These are phyloP conservation scores for Kodamaea ohmeri DNA, from an alignment of 1,139 yeast species.

Conservation along the genomic window DNA sequence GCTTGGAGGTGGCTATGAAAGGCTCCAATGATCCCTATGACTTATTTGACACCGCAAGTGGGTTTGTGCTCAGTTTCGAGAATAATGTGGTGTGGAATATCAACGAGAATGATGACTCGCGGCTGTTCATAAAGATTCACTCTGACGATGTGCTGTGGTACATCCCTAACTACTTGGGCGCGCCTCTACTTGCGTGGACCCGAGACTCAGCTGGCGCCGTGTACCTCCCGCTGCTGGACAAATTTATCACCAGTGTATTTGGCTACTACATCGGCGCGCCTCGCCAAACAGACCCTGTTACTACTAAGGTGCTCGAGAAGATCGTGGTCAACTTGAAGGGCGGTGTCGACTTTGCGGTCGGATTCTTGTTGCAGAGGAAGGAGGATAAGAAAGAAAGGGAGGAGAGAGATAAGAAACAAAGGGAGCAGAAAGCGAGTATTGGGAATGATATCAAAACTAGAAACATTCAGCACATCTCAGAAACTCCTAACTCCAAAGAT, in stretches of 20 bases:
- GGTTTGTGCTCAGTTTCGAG: conserved; percentile 40
- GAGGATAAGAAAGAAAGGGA: conserved; percentile 11
- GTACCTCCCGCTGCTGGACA: conserved; percentile 43
- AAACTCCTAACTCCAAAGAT: too few relatives aligned
- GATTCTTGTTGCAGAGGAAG: conserved; percentile 56
- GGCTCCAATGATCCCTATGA: conserved; percentile 48
- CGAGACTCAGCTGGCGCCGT: conserved; percentile 44
- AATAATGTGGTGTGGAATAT: conserved; percentile 41
- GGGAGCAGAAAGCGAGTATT: not conserved
- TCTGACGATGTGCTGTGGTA: conserved; percentile 43
- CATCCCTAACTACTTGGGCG: conserved; percentile 61
- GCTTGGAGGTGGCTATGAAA: conserved; percentile 53
- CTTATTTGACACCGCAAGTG: conserved; percentile 37
- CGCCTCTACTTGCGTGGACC: conserved; percentile 62
- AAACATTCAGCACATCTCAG: too few relatives aligned
- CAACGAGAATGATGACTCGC: conserved; percentile 41
- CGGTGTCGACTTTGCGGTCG: conserved; percentile 56
- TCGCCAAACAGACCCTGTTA: conserved; percentile 12
- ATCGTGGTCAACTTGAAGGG: conserved; percentile 58
- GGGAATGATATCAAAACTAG: too few relatives aligned
- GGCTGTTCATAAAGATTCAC: conserved; percentile 34
- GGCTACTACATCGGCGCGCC: conserved; percentile 45
- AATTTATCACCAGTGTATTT: conserved; percentile 46
- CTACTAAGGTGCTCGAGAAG: conserved; percentile 39
- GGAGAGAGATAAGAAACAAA: not conserved